Evolutionary conservation across 148 eudicot genomes (phyloP), one percentile per base, ranked within the genome.

Genomic region (Silene conica): DNA sequence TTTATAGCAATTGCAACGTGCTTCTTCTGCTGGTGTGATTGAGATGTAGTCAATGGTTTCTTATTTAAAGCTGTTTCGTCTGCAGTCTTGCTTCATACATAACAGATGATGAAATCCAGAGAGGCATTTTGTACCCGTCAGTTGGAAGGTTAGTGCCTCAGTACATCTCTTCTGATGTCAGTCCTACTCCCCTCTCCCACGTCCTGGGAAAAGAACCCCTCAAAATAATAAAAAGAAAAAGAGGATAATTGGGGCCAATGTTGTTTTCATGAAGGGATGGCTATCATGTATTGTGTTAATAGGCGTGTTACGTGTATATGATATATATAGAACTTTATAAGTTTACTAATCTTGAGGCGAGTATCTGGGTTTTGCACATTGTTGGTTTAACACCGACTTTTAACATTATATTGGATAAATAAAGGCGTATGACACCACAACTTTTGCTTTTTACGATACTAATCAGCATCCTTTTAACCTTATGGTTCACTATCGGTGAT

Each of bases 21-120:
- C n/a, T 63, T 28, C 63, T 22, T 23, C 23, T 45, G 72, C 21
- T 48, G 38, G 31, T 69, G 57, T 19, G 22, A 23, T 69, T 46
- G 28, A 46, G 55, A 68, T 68, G 0, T 68, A 5, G 19, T 68
- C 15, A 8, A 41, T 22, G 7, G 26, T 59, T 76, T 68, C 66
- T 76, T 58, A 64, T 69, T 71, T 6, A 46, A 76, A 66, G 52
- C 54, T 65, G 26, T 43, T 74, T 46, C 63, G 34, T 68, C 20
- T 77, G 82, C 96, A 95, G 99, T 83, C 97, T 95, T 78, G 99
- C 97, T 76, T 89, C 96, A 34, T 90, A 92, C 79, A 95, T 95
- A 74, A 88, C 90, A 21, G 94, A 95, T 11, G 94, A 95, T 69
- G 97, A 95, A 76, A 90, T 90, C 75, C 82, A 87, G 63, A 81